phyloP scores from a whole-genome alignment of 2,329 filamentous ascomycete genomes.

The Fusarium pininemorale region DNA sequence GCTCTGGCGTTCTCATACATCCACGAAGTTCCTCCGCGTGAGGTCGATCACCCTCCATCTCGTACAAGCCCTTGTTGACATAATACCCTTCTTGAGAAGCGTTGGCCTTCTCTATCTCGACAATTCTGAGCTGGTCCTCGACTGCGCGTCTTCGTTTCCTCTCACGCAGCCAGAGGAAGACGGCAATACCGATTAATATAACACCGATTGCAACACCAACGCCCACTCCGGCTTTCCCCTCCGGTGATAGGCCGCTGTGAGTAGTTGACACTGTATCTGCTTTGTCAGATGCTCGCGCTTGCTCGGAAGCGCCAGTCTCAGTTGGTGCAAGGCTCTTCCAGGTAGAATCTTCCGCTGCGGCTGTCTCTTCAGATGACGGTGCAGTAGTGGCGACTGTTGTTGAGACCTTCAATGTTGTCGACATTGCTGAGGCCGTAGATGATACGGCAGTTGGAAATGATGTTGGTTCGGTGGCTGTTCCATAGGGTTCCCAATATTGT shows the following conservation, averaged over 20 bases:
- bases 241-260: conserved; percentile 7
- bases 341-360: neutral
- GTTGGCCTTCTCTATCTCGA: neutral
- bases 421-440: neutral
- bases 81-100: neutral
- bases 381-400: neutral
- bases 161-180: conserved; percentile 37
- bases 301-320: conserved; percentile 1
- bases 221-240: conserved; percentile 33
- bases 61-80: conserved; percentile 7
- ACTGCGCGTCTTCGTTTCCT: conserved; percentile 23
- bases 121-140: conserved; percentile 18
- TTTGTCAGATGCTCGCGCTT: neutral
- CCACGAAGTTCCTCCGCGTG: conserved; percentile 32
- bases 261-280: neutral
- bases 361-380: neutral
- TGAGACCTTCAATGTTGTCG: neutral
- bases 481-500: conserved; percentile 40
- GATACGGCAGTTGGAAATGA: conserved; percentile 12
- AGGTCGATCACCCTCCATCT: conserved; percentile 40
- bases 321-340: neutral
- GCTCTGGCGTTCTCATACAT: conserved; percentile 34
- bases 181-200: conserved; percentile 19
- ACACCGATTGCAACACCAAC: conserved; percentile 29
- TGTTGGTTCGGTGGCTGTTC: conserved; percentile 36